Conservation (phyloP, 306 rosid species). For the Cucumis melo region DNA sequence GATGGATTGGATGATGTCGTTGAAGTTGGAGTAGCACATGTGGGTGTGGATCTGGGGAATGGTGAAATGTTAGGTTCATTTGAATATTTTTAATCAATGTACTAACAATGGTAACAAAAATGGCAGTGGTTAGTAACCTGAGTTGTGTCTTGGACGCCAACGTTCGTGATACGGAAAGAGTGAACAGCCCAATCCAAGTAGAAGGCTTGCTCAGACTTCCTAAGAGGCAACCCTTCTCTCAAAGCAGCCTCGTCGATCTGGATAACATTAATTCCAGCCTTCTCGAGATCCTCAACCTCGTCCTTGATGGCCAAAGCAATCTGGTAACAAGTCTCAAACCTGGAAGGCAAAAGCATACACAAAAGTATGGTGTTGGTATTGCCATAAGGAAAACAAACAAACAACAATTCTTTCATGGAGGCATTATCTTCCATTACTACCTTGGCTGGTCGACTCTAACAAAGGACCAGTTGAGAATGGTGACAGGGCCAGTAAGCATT, state of each 20-base stretch:
- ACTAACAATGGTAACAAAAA: not conserved
- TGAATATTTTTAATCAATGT: not conserved
- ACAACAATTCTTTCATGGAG: not conserved
- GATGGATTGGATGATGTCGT: constrained; percentile 68
- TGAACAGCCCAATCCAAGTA: constrained; percentile 75
- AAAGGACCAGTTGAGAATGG: constrained; percentile 79
- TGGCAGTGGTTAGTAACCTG: constrained; percentile 19
- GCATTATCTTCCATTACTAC: constrained; percentile 27
- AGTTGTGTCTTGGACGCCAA: constrained; percentile 51
- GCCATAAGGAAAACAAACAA: not conserved
- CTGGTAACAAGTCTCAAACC: constrained; percentile 72
- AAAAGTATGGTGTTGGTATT: not conserved
- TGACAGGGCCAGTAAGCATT: constrained; percentile 81
- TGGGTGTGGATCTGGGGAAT: constrained; percentile 64
- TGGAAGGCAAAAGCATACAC: constrained; percentile 7
- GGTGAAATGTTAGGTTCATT: not conserved
- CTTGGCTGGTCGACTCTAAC: constrained; percentile 86
- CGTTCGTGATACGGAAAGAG: constrained; percentile 74
- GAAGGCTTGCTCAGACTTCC: constrained; percentile 62
- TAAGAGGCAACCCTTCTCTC: constrained; percentile 69
- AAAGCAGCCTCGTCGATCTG: constrained; percentile 86
- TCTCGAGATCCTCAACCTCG: constrained; percentile 83
- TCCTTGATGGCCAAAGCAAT: constrained; percentile 82
- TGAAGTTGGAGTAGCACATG: constrained; percentile 84
- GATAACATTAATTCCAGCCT: constrained; percentile 57